phyloP scores from a whole-genome alignment of 805 yeast species.

The Debaryomyces tyrocola region DNA sequence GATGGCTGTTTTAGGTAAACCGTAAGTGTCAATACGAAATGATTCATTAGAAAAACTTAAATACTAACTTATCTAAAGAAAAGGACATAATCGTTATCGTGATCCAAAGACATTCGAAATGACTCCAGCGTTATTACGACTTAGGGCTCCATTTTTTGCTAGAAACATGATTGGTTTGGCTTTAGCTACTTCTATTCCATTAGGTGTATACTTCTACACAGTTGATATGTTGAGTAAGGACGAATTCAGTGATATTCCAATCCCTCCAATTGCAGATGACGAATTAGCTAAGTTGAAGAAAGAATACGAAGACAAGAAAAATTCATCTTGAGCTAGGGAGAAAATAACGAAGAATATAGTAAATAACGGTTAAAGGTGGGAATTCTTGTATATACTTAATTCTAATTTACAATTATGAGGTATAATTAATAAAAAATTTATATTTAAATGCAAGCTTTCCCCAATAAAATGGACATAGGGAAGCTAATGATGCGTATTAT shows the following conservation, averaged over 20 bases:
- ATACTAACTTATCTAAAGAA: constrained; percentile 26
- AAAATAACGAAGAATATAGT: not conserved
- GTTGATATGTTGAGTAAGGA: constrained; percentile 67
- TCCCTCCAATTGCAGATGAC: constrained; percentile 84
- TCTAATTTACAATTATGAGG: not conserved
- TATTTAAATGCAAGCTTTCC: not conserved
- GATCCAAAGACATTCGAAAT: constrained; percentile 76
- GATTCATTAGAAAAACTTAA: not conserved
- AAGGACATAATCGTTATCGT: constrained; percentile 44
- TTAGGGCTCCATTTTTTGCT: constrained; percentile 83
- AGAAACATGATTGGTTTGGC: constrained; percentile 66
- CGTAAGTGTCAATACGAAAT: constrained; percentile 19
- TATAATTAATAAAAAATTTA: not conserved
- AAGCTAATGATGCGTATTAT: not conserved
- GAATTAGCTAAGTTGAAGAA: constrained; percentile 70
- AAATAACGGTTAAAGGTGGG: not conserved
- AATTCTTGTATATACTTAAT: not conserved
- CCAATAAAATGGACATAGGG: no score
- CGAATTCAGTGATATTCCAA: constrained; percentile 88
- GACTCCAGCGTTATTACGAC: constrained; percentile 93
- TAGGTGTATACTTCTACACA: constrained; percentile 65
- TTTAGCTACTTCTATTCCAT: constrained; percentile 60
- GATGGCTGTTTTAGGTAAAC: constrained; percentile 31
- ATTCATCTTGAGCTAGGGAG: not conserved
- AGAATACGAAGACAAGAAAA: constrained; percentile 60